These are phyloP conservation scores for Mycena maculata DNA, from an alignment of 768 basidiomycete genomes.

Conservation along the genomic window DNA sequence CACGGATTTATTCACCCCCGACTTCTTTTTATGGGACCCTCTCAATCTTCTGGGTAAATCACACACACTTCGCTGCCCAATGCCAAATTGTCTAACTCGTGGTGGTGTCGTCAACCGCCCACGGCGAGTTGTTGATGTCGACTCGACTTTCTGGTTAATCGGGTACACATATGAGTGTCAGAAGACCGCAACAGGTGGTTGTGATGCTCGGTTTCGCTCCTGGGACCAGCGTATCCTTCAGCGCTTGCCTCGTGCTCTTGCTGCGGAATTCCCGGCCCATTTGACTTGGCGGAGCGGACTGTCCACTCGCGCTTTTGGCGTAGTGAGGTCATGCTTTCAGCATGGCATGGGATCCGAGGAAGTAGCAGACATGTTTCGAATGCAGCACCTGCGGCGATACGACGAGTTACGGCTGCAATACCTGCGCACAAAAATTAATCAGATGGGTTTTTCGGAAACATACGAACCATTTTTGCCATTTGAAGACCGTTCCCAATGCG, in stretches of 20 bases:
- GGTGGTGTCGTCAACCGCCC: slow-evolving; percentile 29
- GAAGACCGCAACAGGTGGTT: neutral
- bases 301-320: slow-evolving; percentile 24
- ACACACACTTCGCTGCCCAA: slow-evolving; percentile 23
- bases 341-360: slow-evolving; percentile 43
- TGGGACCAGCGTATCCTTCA: slow-evolving; percentile 40
- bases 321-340: slow-evolving; percentile 36
- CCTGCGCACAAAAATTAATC: slow-evolving; percentile 4
- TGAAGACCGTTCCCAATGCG: slow-evolving; percentile 27
- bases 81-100: slow-evolving; percentile 17
- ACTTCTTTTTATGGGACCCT: slow-evolving; percentile 36
- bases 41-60: slow-evolving; percentile 6
- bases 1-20: slow-evolving; percentile 13
- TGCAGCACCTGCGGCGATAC: slow-evolving; percentile 35
- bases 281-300: slow-evolving; percentile 37
- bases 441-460: too few species aligned
- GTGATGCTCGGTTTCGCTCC: slow-evolving; percentile 34
- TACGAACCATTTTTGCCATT: slow-evolving; percentile 31
- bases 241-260: slow-evolving; percentile 33
- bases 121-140: slow-evolving; percentile 28
- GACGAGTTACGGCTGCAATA: slow-evolving; percentile 40
- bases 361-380: slow-evolving; percentile 38
- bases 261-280: slow-evolving; percentile 37
- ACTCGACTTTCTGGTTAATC: slow-evolving; percentile 31
- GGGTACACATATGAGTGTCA: slow-evolving; percentile 29